These are phyloP conservation scores for Iris pallida DNA, from an alignment of 116 monocot species.

Conservation along the genomic window DNA sequence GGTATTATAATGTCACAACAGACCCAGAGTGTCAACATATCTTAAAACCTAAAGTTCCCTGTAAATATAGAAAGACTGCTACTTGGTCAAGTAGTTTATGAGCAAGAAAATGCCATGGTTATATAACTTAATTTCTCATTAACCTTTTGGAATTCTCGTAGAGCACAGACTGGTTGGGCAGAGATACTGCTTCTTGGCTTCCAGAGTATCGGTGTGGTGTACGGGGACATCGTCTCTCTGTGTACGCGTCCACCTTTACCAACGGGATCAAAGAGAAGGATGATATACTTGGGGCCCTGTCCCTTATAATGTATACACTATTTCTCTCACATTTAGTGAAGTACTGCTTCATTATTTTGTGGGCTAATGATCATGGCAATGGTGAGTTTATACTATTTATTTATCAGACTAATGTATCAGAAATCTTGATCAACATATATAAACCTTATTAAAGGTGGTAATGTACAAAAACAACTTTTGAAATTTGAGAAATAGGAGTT, in stretches of 20 bases:
- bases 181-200: slow-evolving; percentile 29
- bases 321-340: slow-evolving; percentile 29
- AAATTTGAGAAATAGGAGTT: too few relatives aligned
- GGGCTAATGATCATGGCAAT: slow-evolving; percentile 41
- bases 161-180: slow-evolving; percentile 13
- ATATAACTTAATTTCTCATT: too few relatives aligned
- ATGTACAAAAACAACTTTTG: too few relatives aligned
- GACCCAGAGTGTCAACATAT: too few relatives aligned
- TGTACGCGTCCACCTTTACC: slow-evolving; percentile 32
- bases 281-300: slow-evolving; percentile 43
- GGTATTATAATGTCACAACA: too few relatives aligned
- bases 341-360: slow-evolving; percentile 38
- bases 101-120: too few relatives aligned
- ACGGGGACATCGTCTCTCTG: slow-evolving; percentile 55
- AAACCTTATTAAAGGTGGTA: too few relatives aligned
- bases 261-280: slow-evolving; percentile 32
- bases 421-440: too few relatives aligned
- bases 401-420: too few relatives aligned
- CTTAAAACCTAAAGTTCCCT: too few relatives aligned
- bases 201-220: slow-evolving; percentile 44
- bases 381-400: slow-evolving; percentile 16
- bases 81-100: too few relatives aligned
- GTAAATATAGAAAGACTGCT: too few relatives aligned
- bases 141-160: neutral
- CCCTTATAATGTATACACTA: slow-evolving; percentile 43